Base-by-base conservation (phyloP, 139 green algal species). In the Mesostigma viride region DNA sequence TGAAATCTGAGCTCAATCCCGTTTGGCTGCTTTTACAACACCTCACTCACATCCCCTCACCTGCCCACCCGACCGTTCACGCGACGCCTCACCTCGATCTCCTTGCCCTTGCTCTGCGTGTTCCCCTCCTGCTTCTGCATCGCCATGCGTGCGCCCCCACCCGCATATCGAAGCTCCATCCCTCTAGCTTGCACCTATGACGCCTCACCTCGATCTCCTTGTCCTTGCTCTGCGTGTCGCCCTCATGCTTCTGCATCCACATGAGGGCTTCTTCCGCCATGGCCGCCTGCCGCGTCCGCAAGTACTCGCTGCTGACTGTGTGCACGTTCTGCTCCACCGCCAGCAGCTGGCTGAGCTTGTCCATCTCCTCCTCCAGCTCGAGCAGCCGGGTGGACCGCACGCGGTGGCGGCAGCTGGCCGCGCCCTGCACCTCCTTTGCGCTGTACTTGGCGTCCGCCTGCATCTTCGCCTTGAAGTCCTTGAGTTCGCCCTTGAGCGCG, bases 401-500 rank as follows among this genome's bases (percentile, higher is more conserved):
- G 8, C 82, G 64, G 24, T 72, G 40, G 24, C 65, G 63, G 56
- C 73, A 65, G 57, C 83, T 73, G 36, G 87, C 84, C 24, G 14
- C 27, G 0, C 76, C 78, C 0, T 31, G 46, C 0, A 74, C 36
- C 27, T 80, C 71, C 70, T 80, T 79, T 31, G 53, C 46, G 17
- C 22, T n/a, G 65, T 76, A 87, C 47, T 74, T 74, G 20, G 56
- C 74, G 0, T 79, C 70, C 6, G 84, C 68, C n/a, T 76, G 70
- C 1, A 64, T 76, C 32, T 53, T 61, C 65, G 81, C 74, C 56
- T 85, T 87, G 17, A 87, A 46, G 33, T 76, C 53, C 64, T 83
- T 82, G 27, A 90, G 76, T 69, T 85, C 53, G 26, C 84, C 75
- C 70, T 89, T 90, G 20, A 87, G 71, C 14, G 26, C 64, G 3